Base-by-base conservation (phyloP, 441 rosid genomes). In the Brassica balearica region DNA sequence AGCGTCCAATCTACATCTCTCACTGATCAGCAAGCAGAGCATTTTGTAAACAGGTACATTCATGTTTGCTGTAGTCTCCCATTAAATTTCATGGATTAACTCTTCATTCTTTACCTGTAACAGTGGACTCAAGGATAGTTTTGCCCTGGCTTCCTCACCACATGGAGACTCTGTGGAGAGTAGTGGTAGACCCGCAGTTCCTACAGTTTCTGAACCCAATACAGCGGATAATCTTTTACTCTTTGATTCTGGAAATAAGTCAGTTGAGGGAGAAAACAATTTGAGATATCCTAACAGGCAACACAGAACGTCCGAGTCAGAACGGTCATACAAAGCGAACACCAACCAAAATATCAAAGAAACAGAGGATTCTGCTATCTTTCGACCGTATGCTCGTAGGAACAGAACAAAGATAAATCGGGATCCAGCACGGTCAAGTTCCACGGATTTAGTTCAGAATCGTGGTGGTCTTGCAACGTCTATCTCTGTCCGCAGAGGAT, bases 341-440 rank as follows among this genome's bases (percentile, higher is more conserved):
- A 86, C 90, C 70, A 77, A 88, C 73, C 95, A 84, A 77, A 90
- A 84, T 86, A 81, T 86, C 75, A 97, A 89, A 85, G 98, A 93
- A 78, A 85, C 95, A 56, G 99, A 97, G 87, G 99, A 97, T 85
- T 93, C 98, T 79, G 98, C 98, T 72, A 89, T 92, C 82, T 86
- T 97, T 77, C 99, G 97, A 38, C 97, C 99, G 8, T 97, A 97
- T 88, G 98, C 98, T 83, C 88, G 99, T 78, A 92, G 99, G 84
- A 89, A 97, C 77, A 87, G 99, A 89, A 89, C 99, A 65, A 88
- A 88, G 85, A 85, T 86, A 64, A 95, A 88, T 77, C 93, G 99
- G 72, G 99, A 97, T 84, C 87, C 86, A 77, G 88, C 88, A 64
- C 90, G 94, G 77, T 90, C 94, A 72, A 88, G 91, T 87, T 89